A percentile compares a stretch with the other conserved stretches of the same genome.
Conservation (phyloP, 768 basidiomycete species). For the Lentinula detonsa region DNA sequence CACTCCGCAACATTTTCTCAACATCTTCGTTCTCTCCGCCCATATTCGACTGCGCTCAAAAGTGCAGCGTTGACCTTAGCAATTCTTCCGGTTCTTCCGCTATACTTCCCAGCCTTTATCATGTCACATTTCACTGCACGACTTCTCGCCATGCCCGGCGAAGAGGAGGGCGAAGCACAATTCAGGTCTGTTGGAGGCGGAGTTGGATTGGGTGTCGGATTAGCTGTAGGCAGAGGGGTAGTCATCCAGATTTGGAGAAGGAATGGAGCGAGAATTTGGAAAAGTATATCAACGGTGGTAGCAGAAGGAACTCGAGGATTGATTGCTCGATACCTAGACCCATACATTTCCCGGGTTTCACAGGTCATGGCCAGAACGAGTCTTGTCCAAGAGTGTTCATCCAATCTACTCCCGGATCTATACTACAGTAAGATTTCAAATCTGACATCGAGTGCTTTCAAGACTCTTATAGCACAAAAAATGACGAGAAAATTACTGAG, state of each 20-base stretch:
- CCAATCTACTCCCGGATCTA: no score
- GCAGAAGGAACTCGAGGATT: neutral
- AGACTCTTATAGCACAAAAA: neutral
- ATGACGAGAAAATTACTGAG: neutral
- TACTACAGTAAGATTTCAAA: neutral
- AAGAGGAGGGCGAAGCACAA: conserved; percentile 67
- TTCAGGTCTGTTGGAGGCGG: conserved; percentile 62
- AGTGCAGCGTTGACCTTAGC: conserved; percentile 27
- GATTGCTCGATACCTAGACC: neutral
- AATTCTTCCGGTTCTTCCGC: conserved; percentile 38
- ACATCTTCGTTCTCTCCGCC: conserved; percentile 11
- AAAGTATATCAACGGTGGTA: neutral
- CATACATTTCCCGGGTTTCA: neutral
- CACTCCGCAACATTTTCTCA: conserved; percentile 7
- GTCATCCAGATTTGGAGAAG: neutral
- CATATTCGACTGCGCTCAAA: conserved; percentile 18
- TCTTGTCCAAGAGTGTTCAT: neutral
- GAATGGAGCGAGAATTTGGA: neutral
- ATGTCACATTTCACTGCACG: conserved; percentile 37
- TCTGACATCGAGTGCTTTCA: neutral
- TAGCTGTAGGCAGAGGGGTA: neutral
- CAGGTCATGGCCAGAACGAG: neutral
- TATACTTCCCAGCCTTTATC: conserved; percentile 56
- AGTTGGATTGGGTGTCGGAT: conserved; percentile 20
- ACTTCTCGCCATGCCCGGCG: conserved; percentile 37